Evolutionary conservation across 345 rosid species (phyloP).

Genomic region (Turritis glabra): DNA sequence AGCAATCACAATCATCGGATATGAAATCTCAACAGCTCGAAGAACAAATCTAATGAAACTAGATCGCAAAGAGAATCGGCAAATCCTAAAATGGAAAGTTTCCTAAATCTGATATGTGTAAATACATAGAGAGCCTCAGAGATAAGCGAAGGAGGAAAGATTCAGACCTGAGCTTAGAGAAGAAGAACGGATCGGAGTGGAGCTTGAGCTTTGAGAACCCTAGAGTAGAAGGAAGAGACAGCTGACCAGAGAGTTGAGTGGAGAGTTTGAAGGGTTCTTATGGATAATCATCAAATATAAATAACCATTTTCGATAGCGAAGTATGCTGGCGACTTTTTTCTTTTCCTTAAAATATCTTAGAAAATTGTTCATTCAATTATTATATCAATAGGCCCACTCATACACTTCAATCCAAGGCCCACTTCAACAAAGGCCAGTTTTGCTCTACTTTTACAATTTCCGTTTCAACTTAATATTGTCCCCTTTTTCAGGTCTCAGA

Average conservation of each 20-base stretch:
- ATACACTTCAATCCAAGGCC: neutral
- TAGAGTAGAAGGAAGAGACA: slow-evolving; percentile 30
- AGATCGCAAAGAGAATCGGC: slow-evolving; percentile 11
- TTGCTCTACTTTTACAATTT: neutral
- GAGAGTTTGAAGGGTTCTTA: slow-evolving; percentile 30
- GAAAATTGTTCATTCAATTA: slow-evolving; percentile 18
- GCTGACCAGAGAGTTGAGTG: slow-evolving; percentile 29
- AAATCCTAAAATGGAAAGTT: slow-evolving; percentile 15
- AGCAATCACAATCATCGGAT: slow-evolving; percentile 10
- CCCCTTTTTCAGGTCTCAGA: neutral
- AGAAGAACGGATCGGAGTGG: slow-evolving; percentile 19
- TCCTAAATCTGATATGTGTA: neutral
- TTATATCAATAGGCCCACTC: slow-evolving; percentile 21
- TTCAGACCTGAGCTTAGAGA: slow-evolving; percentile 28
- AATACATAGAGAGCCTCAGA: neutral
- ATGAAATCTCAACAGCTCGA: neutral
- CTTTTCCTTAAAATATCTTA: neutral
- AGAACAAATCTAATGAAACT: neutral
- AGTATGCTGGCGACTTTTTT: slow-evolving; percentile 8
- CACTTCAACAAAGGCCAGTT: neutral
- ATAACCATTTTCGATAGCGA: slow-evolving; percentile 20
- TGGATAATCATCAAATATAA: slow-evolving; percentile 36
- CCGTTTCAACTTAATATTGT: no score
- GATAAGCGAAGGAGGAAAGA: neutral
- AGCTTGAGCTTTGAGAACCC: slow-evolving; percentile 15